These are phyloP conservation scores for Psilocybe subaeruginosa DNA, from an alignment of 768 basidiomycete species.

Conservation along the genomic window DNA sequence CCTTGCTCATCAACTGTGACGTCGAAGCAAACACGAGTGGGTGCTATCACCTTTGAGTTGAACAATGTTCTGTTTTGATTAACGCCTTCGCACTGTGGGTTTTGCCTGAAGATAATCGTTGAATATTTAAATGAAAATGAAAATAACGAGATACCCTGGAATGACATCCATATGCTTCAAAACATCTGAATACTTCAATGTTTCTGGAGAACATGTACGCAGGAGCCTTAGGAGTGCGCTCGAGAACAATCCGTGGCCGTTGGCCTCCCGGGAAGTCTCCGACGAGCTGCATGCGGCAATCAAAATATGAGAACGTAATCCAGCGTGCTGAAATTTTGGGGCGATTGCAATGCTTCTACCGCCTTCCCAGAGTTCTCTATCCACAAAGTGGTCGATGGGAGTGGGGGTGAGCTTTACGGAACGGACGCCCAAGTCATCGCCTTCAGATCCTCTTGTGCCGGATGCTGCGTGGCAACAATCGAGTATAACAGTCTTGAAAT, in stretches of 20 bases:
- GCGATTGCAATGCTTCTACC: background rate
- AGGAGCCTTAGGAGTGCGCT: conserved; percentile 13
- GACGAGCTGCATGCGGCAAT: conserved; percentile 13
- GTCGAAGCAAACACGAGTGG: background rate
- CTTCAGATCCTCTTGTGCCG: background rate
- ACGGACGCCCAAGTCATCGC: conserved; percentile 3
- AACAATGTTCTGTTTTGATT: conserved; percentile 10
- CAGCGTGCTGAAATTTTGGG: background rate
- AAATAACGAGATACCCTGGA: conserved; percentile 7
- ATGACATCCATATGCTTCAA: conserved; percentile 13
- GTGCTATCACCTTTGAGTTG: conserved; percentile 7
- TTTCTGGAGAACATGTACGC: conserved; percentile 1
- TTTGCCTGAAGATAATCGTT: conserved; percentile 10
- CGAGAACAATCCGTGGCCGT: conserved; percentile 12
- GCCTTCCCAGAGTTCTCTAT: conserved; percentile 6
- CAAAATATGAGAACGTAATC: conserved; percentile 11
- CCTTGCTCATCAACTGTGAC: background rate
- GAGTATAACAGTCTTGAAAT: conserved; percentile 11
- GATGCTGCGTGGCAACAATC: conserved; percentile 19
- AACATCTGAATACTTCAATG: conserved; percentile 11
- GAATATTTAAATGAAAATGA: background rate
- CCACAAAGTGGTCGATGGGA: background rate
- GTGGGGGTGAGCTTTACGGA: conserved; percentile 4
- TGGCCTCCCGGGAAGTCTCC: conserved; percentile 7
- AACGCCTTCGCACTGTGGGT: conserved; percentile 16